Evolutionary conservation across 768 basidiomycete species (phyloP), one percentile per base, ranked within the genome.

Genomic region (Lanmaoa rubissima): DNA sequence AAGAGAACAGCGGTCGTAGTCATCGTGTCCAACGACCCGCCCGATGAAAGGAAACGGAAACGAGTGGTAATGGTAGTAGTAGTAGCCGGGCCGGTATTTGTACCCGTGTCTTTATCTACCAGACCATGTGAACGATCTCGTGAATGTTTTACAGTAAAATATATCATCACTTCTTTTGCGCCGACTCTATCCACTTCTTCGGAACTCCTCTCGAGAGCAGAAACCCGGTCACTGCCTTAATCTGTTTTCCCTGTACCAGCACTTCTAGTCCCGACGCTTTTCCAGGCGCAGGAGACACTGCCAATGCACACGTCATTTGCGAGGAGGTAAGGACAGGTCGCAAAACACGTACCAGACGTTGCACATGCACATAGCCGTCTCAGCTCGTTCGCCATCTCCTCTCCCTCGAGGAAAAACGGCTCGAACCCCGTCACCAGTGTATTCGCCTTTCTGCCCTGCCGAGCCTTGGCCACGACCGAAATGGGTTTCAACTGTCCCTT

Each of bases 181-280:
- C 68, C 2, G 78, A 73, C 65, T 84, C 82, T 50, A 95, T 87
- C 90, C 90, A 95, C 65, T 79, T 79, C 75, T 87, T 90, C 28
- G 92, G 91, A 34, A 95, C 81, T 0, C 94, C 92, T 60, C 81
- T 83, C 24, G 74, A 78, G 3, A 81, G 68, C 40, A 97, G 69
- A 57, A 92, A 80, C 5, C 90, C 87, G 11, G 79, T 75, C 12
- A 93, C 87, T 3, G 76, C 74, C 60, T 81, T 79, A 19, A 78
- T 76, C 64, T 96, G 93, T 59, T 89, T 90, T 2, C 94, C 94
- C 65, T 96, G 94, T 0, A 96, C 86, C 59, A 89, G 75, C 10
- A 97, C 85, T 63, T 94, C 90, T 51, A 81, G 62, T 2, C 81
- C 82, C 2, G 81, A 74, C 8, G 73, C 73, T 67, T 84, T 87